Percentiles rank a stretch among this genome's conserved stretches.
Conservation (phyloP, 805 yeast species). For the Nakazawaea molendinolei region DNA sequence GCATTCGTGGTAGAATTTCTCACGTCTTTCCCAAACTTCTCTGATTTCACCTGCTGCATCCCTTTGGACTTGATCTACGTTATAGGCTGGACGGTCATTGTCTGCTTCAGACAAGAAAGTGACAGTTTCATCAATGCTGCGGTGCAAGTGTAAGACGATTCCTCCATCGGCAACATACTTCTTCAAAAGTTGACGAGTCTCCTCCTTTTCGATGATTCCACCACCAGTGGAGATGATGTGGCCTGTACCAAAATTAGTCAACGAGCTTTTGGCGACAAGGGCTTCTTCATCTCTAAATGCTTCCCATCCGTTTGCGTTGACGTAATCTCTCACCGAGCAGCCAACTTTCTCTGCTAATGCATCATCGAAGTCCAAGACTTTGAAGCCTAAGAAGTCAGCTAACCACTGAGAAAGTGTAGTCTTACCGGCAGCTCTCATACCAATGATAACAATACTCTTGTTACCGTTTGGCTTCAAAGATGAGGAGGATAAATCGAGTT, state of each 20-base stretch:
- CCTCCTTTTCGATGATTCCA: constrained; percentile 78
- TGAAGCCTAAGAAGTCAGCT: constrained; percentile 60
- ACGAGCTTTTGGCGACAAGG: constrained; percentile 42
- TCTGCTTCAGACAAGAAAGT: constrained; percentile 64
- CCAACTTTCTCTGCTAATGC: constrained; percentile 52
- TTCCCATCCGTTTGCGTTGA: constrained; percentile 78
- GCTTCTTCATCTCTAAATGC: constrained; percentile 68
- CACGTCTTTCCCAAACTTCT: constrained; percentile 81
- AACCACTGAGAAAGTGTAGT: constrained; percentile 79
- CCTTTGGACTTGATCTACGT: constrained; percentile 6
- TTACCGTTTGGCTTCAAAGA: constrained; percentile 30
- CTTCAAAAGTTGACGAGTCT: constrained; percentile 59
- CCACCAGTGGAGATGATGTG: constrained; percentile 92
- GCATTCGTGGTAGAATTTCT: constrained; percentile 70
- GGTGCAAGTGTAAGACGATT: constrained; percentile 82
- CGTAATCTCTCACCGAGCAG: constrained; percentile 50
- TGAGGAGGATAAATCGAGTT: constrained; percentile 20
- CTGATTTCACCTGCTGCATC: constrained; percentile 55
- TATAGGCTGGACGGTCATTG: constrained; percentile 80
- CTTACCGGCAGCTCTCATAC: constrained; percentile 98
- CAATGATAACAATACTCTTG: constrained; percentile 71
- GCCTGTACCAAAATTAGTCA: constrained; percentile 35
- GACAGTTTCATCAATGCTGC: constrained; percentile 77
- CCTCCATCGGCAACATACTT: constrained; percentile 54
- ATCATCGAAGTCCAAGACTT: constrained; percentile 70